A percentile compares a stretch with the other conserved stretches of the same genome.
These are phyloP conservation scores for Tripterygium wilfordii DNA, from an alignment of 177 flowering plant genomes.

Conservation along the genomic window DNA sequence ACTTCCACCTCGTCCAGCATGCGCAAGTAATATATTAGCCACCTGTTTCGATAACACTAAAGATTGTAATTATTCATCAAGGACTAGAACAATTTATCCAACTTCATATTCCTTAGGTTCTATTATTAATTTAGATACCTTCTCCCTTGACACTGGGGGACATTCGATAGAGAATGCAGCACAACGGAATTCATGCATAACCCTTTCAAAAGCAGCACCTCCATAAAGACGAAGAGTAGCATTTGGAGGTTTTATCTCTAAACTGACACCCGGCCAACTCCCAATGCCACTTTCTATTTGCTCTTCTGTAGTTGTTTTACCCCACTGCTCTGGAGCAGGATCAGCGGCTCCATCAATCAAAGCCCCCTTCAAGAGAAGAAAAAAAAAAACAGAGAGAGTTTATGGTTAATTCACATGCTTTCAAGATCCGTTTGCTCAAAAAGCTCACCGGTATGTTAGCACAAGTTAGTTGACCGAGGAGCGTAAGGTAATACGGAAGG, in stretches of 20 bases:
- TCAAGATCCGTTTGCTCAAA: too few relatives aligned
- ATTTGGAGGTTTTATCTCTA: conserved; percentile 78
- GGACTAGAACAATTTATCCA: neutral
- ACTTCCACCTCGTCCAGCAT: conserved; percentile 86
- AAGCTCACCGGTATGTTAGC: too few relatives aligned
- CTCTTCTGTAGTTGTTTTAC: conserved; percentile 85
- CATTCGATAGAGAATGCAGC: conserved; percentile 95
- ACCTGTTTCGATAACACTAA: conserved; percentile 42
- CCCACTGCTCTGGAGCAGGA: conserved; percentile 98
- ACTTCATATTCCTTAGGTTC: neutral
- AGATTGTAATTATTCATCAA: neutral
- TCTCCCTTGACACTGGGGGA: conserved; percentile 88
- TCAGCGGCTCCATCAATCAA: conserved; percentile 96
- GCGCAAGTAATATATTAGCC: conserved; percentile 96
- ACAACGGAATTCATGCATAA: conserved; percentile 91
- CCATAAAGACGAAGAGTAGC: conserved; percentile 92
- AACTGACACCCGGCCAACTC: conserved; percentile 85
- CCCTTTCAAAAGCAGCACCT: conserved; percentile 99
- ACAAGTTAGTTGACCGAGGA: too few relatives aligned
- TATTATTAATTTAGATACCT: conserved; percentile 37
- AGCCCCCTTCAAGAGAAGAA: conserved; percentile 45
- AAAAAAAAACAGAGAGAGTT: neutral
- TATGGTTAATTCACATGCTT: neutral
- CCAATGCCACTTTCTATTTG: conserved; percentile 75
- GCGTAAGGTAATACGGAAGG: too few relatives aligned